phyloP scores from a whole-genome alignment of 2,329 filamentous ascomycete genomes.

The Endothia cerciana region DNA sequence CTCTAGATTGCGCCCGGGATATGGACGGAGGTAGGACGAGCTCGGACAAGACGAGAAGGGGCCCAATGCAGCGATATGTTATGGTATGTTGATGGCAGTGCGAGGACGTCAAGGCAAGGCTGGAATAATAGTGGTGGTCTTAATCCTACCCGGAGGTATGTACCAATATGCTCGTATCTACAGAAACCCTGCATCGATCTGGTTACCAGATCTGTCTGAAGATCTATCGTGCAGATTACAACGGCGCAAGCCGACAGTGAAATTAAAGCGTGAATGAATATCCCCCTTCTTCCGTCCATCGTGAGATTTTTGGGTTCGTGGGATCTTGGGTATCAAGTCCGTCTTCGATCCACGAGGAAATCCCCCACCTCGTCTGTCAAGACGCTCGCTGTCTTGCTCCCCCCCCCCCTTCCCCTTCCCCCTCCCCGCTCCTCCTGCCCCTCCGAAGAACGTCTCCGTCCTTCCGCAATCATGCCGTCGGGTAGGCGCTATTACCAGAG shows the following conservation, averaged over 20 bases:
- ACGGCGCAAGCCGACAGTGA: neutral
- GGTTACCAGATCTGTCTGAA: neutral
- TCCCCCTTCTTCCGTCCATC: neutral
- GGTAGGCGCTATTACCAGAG: constrained; percentile 3
- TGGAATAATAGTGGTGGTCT: too few relatives aligned
- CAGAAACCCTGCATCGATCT: too few relatives aligned
- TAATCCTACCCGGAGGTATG: too few relatives aligned
- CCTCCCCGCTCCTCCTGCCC: neutral
- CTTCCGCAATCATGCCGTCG: neutral
- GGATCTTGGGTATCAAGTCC: constrained; percentile 3
- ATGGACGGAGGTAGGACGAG: too few relatives aligned
- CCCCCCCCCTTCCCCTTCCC: neutral
- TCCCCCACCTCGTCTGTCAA: neutral
- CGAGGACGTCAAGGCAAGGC: too few relatives aligned
- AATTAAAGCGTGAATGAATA: neutral
- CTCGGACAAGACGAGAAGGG: too few relatives aligned
- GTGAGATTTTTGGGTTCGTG: neutral
- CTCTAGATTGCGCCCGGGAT: too few relatives aligned
- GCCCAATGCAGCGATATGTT: too few relatives aligned
- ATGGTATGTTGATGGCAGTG: too few relatives aligned
- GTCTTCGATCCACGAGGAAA: constrained; percentile 1
- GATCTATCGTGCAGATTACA: neutral
- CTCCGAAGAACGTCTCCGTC: neutral
- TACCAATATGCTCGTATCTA: too few relatives aligned
- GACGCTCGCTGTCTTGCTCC: neutral